Evolutionary conservation across 441 rosid species (phyloP), one percentile per base, ranked within the genome.

Genomic region (Populus hybrid): DNA sequence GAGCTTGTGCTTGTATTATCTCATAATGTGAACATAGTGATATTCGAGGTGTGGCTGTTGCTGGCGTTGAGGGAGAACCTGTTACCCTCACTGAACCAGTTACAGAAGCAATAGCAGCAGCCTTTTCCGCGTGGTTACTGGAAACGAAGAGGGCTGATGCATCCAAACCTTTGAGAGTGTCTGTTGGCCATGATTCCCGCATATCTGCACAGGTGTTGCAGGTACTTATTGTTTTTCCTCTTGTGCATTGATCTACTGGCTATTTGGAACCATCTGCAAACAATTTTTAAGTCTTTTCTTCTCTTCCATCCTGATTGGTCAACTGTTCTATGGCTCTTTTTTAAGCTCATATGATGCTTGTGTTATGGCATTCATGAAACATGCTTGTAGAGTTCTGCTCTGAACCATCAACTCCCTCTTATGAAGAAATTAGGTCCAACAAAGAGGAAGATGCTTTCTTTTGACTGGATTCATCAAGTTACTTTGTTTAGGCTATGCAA

Each of bases 171-270:
- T 73, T 90, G 84, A 87, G 81, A 77, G 89, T 95, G 69, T 94
- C 99, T 61, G 82, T 92, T 69, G 98, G 99, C 75, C 99, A 94
- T 81, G 99, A 95, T 88, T 95, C 99, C 75, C 97, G 98, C 69
- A 88, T 95, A 83, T 96, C 99, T 83, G 97, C 98, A 28, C 88
- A 87, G 78, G 69, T 79, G 59, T 87, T 96, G 78, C 90, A 85
- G 91, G 98, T 94, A 86, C 6, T 32, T 32, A 28, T 82, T 57
- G 1, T 74, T 67, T 68, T 71, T 8, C 75, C 69, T 72, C 18
- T 11, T 46, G 35, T 54, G 11, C 10, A 75, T 54, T 0, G 72
- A 3, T 46, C 76, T 59, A 26, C 23, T 61, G 63, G 54, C 73
- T 75, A 36, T 32, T 70, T 80, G 77, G 78, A 76, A n/a, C 5